phyloP scores from a whole-genome alignment of 306 rosid genomes.

The Senna siamea region DNA sequence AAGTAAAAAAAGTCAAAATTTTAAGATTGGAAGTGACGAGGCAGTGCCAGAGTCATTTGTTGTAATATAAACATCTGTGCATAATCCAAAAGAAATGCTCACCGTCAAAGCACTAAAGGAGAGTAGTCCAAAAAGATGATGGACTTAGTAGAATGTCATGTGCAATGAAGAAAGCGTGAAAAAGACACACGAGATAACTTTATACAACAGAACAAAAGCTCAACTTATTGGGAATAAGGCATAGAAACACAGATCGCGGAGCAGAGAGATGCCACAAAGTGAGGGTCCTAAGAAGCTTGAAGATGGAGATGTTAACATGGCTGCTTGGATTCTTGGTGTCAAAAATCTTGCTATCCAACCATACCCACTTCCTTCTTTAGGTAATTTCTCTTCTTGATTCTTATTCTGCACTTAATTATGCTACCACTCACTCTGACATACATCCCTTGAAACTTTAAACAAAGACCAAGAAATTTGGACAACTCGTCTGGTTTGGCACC shows the following conservation, averaged over 20 bases:
- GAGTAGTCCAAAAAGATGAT: neutral
- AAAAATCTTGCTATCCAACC: conserved; percentile 31
- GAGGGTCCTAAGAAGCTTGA: neutral
- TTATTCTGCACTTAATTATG: too few relatives aligned
- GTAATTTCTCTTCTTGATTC: neutral
- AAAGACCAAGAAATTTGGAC: too few relatives aligned
- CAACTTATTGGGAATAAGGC: too few relatives aligned
- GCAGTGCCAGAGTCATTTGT: too few relatives aligned
- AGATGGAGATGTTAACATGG: conserved; percentile 40
- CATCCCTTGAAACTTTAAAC: too few relatives aligned
- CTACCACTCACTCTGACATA: too few relatives aligned
- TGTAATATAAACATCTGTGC: too few relatives aligned
- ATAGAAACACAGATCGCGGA: neutral
- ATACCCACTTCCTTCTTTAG: conserved; percentile 35
- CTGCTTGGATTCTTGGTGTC: conserved; percentile 44
- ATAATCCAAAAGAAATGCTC: too few relatives aligned
- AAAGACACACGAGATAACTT: neutral
- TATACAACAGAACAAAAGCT: neutral
- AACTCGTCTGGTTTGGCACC: too few relatives aligned
- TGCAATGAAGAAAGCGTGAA: neutral
- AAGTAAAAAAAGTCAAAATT: too few relatives aligned
- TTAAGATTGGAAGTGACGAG: too few relatives aligned
- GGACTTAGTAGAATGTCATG: neutral
- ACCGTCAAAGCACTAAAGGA: neutral
- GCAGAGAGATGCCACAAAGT: conserved; percentile 35